Percentiles rank a stretch among this genome's conserved stretches.
These are phyloP conservation scores for Chalciporus piperatus DNA, from an alignment of 768 basidiomycete species.

Conservation along the genomic window DNA sequence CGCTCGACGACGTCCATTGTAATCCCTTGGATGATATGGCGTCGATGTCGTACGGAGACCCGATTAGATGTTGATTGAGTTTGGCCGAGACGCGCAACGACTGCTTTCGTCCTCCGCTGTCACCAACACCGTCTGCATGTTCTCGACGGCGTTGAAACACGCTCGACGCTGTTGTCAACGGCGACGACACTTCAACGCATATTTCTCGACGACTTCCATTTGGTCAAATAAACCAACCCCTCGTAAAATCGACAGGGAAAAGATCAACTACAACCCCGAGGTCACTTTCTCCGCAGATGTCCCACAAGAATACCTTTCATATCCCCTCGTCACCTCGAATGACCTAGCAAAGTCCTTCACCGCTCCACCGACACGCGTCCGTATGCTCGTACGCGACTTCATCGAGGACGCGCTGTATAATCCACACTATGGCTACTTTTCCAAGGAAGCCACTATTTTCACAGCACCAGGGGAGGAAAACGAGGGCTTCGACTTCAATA, in stretches of 20 bases:
- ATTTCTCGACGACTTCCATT: constrained; percentile 21
- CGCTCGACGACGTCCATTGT: constrained; percentile 47
- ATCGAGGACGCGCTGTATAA: constrained; percentile 98
- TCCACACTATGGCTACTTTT: constrained; percentile 96
- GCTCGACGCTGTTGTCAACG: constrained; percentile 17
- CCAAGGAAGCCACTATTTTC: constrained; percentile 89
- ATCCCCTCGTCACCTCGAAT: constrained; percentile 67
- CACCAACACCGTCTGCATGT: constrained; percentile 15
- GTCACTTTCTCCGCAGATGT: constrained; percentile 51
- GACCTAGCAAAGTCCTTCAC: constrained; percentile 50
- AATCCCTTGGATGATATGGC: not conserved
- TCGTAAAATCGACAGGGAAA: constrained; percentile 39
- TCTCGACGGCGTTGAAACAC: constrained; percentile 18
- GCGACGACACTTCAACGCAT: constrained; percentile 23
- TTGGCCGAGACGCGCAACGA: constrained; percentile 1
- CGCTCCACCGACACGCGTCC: constrained; percentile 73
- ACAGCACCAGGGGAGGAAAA: constrained; percentile 46
- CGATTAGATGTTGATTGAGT: constrained; percentile 10
- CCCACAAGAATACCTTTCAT: constrained; percentile 44
- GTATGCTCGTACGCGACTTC: constrained; percentile 94
- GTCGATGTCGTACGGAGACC: not conserved
- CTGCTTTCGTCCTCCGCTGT: constrained; percentile 7
- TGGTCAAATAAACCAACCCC: constrained; percentile 12
- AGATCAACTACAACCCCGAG: constrained; percentile 75
- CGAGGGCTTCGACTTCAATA: constrained; percentile 63